These are phyloP conservation scores for Metschnikowia peoriensis DNA, from an alignment of 805 yeast species.

Conservation along the genomic window DNA sequence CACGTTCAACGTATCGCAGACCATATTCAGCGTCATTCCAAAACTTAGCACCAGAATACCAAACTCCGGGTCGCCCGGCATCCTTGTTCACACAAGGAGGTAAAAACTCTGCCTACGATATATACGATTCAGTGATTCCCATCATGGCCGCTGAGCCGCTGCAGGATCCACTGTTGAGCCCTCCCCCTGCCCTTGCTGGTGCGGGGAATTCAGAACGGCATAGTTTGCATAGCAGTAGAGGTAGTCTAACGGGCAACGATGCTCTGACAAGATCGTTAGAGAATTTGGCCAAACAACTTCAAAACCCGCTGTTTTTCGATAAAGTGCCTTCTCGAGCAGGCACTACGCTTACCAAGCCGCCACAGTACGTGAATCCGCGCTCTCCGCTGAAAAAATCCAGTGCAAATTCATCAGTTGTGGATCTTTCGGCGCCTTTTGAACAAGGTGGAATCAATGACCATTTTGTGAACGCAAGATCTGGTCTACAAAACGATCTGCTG, in stretches of 20 bases:
- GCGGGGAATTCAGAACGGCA: slow-evolving; percentile 4
- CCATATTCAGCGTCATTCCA: neutral
- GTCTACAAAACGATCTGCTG: neutral
- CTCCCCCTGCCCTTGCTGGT: slow-evolving; percentile 10
- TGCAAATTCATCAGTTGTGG: slow-evolving; percentile 28
- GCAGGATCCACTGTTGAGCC: neutral
- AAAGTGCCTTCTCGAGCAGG: slow-evolving; percentile 37
- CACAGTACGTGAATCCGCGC: neutral
- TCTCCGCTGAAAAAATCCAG: neutral
- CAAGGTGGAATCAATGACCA: slow-evolving; percentile 32
- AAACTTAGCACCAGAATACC: neutral
- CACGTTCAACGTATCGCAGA: neutral
- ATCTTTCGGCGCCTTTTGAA: slow-evolving; percentile 19
- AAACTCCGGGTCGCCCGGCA: neutral
- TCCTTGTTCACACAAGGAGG: slow-evolving; percentile 7
- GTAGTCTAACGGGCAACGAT: slow-evolving; percentile 9
- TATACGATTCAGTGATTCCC: slow-evolving; percentile 44
- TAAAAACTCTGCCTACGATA: slow-evolving; percentile 35
- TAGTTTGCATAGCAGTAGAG: slow-evolving; percentile 13
- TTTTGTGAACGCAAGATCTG: slow-evolving; percentile 23
- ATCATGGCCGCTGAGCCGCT: slow-evolving; percentile 23
- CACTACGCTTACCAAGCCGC: slow-evolving; percentile 18
- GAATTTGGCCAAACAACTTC: slow-evolving; percentile 40
- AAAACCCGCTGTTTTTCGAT: slow-evolving; percentile 34
- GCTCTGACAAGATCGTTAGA: slow-evolving; percentile 25